Conservation (phyloP, 768 basidiomycete genomes). For the Calocera viscosa region DNA sequence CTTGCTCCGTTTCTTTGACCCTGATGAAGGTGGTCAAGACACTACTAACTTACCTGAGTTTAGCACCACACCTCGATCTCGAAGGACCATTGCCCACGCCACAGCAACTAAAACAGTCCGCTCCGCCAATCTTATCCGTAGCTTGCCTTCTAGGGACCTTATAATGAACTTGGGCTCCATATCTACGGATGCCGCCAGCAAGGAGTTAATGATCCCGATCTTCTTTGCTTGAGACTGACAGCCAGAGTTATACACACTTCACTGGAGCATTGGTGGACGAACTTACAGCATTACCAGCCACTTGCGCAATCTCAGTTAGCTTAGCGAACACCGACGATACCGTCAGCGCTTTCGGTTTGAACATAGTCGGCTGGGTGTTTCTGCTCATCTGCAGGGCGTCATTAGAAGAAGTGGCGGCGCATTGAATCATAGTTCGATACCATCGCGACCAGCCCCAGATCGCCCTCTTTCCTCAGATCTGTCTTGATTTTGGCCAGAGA, state of each 20-base stretch:
- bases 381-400: constrained; percentile 59
- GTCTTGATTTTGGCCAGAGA: constrained; percentile 69
- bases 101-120: constrained; percentile 90
- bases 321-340: constrained; percentile 82
- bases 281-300: constrained; percentile 67
- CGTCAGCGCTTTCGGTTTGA: constrained; percentile 85
- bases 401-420: neutral
- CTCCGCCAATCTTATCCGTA: constrained; percentile 94
- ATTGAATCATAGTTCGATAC: constrained; percentile 31
- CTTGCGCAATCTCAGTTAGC: constrained; percentile 78
- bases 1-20: constrained; percentile 55
- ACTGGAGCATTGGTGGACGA: neutral
- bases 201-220: constrained; percentile 84
- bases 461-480: constrained; percentile 89
- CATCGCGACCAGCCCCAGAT: constrained; percentile 94
- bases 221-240: constrained; percentile 85
- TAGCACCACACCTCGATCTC: constrained; percentile 49
- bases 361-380: constrained; percentile 82
- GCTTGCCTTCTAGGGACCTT: constrained; percentile 88
- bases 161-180: constrained; percentile 92
- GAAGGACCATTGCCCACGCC: constrained; percentile 75
- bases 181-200: constrained; percentile 86
- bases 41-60: too few relatives aligned
- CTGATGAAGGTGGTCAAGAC: too few relatives aligned
- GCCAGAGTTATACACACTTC: neutral